phyloP scores from a whole-genome alignment of 1,284 basidiomycete genomes.

The Sporisorium iseilematis-ciliati region DNA sequence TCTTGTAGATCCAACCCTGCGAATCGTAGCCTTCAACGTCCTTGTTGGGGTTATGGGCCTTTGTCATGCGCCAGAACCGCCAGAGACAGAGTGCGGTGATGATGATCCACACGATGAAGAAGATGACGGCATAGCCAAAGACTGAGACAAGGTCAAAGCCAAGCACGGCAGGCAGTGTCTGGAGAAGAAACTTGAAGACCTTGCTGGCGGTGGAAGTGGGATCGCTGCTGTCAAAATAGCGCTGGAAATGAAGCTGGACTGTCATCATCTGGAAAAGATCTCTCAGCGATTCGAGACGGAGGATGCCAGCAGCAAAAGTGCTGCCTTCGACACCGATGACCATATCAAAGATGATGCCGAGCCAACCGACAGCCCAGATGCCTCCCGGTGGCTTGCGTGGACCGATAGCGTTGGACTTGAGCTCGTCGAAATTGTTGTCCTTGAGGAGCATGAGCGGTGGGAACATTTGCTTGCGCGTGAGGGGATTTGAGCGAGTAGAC shows the following conservation, averaged over 20 bases:
- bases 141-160: constrained; percentile 62
- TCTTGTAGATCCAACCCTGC: constrained; percentile 60
- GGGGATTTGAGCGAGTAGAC: constrained; percentile 42
- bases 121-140: constrained; percentile 60
- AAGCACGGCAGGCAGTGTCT: constrained; percentile 55
- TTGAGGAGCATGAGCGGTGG: constrained; percentile 64
- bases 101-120: constrained; percentile 54
- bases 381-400: constrained; percentile 60
- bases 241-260: constrained; percentile 50
- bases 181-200: constrained; percentile 44
- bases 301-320: constrained; percentile 58
- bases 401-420: constrained; percentile 66
- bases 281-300: constrained; percentile 57
- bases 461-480: constrained; percentile 56
- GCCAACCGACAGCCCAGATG: constrained; percentile 44
- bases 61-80: constrained; percentile 58
- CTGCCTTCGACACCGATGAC: constrained; percentile 64
- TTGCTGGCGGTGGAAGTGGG: constrained; percentile 26
- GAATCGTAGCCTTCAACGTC: constrained; percentile 59
- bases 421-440: constrained; percentile 56
- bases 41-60: constrained; percentile 57
- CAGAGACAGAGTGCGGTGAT: constrained; percentile 46
- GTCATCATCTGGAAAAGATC: constrained; percentile 64
- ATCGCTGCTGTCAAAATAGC: constrained; percentile 33
- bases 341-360: constrained; percentile 61